Base-by-base conservation (phyloP, 1,284 basidiomycete species). In the Apiotrichum laibachii region DNA sequence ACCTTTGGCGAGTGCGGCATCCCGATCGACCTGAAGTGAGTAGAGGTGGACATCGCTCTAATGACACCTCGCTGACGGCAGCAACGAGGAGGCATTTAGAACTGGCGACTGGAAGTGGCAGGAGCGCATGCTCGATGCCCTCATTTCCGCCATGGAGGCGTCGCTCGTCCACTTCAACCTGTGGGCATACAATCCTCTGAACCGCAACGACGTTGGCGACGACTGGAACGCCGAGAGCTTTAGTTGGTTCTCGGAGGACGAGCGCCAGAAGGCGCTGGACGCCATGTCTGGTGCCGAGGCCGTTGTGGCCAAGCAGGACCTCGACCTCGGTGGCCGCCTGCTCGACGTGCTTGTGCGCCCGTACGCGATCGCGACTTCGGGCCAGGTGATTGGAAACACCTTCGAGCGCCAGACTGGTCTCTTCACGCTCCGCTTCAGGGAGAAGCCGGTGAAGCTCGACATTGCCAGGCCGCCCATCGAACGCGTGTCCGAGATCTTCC, bases 171-270 rank as follows among this genome's bases (percentile, higher is more conserved):
- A 86, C 6, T 93, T 90, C 79, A 91, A 88, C 5, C 78, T 97
- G 22, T 97, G 94, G 95, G 92, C 90, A 64, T 98, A 97, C 77
- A 97, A 97, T 71, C 90, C 93, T 0, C 81, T 83, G 55, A 97
- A 97, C 76, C 83, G 84, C 43, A 90, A 95, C 67, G 72, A 78
- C 21, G 72, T 79, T 22, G 96, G 95, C 15, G 94, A 98, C 73
- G 82, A 86, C 62, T 98, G 95, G 95, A 97, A 96, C 72, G 90
- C 88, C 48, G 94, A 98, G 77, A 93, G 92, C 78, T 95, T 96
- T 74, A 92, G 90, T 5, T 95, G 90, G 88, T 95, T 90, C 81
- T 89, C 88, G 62, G 79, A 82, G 46, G 78, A 68, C 37, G 69
- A 64, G 46, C 61, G 69, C 15, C 57, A 56, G 19, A 50, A 47